These are phyloP conservation scores for Hyaloscypha finlandica DNA, from an alignment of 495 filamentous ascomycete species.

Conservation along the genomic window DNA sequence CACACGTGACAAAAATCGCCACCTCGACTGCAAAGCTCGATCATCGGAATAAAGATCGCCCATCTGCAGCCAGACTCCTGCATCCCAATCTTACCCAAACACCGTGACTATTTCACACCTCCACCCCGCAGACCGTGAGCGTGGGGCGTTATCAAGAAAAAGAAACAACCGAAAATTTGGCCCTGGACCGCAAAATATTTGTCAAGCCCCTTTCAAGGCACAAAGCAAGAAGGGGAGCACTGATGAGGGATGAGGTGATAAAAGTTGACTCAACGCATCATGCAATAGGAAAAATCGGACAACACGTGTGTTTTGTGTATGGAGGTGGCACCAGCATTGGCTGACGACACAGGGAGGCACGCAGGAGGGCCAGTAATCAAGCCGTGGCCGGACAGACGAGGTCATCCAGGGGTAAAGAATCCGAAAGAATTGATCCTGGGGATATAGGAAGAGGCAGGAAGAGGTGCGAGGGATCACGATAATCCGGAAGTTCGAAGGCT, in stretches of 20 bases:
- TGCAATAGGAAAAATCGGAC: slow-evolving; percentile 19
- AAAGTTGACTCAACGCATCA: slow-evolving; percentile 19
- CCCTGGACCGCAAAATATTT: slow-evolving; percentile 23
- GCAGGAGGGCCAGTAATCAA: neutral
- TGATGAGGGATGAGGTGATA: slow-evolving; percentile 18
- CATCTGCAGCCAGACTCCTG: neutral
- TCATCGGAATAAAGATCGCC: neutral
- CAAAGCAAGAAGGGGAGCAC: neutral
- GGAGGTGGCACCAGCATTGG: slow-evolving; percentile 16
- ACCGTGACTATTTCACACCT: slow-evolving; percentile 6
- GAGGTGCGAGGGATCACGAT: slow-evolving; percentile 8
- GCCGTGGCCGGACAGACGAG: neutral
- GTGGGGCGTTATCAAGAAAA: slow-evolving; percentile 31
- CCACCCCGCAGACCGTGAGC: slow-evolving; percentile 15
- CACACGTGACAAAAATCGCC: neutral
- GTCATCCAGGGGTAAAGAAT: neutral
- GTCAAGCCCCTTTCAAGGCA: slow-evolving; percentile 13
- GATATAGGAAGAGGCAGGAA: neutral
- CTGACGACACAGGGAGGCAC: slow-evolving; percentile 7
- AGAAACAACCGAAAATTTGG: slow-evolving; percentile 29
- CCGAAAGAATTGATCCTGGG: neutral
- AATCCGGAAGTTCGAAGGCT: slow-evolving; percentile 7
- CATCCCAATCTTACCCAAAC: neutral
- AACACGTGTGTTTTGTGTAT: slow-evolving; percentile 23
- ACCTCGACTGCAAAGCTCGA: neutral